Conservation (phyloP, 208 protist species). For the Trypanosoma rangeli region DNA sequence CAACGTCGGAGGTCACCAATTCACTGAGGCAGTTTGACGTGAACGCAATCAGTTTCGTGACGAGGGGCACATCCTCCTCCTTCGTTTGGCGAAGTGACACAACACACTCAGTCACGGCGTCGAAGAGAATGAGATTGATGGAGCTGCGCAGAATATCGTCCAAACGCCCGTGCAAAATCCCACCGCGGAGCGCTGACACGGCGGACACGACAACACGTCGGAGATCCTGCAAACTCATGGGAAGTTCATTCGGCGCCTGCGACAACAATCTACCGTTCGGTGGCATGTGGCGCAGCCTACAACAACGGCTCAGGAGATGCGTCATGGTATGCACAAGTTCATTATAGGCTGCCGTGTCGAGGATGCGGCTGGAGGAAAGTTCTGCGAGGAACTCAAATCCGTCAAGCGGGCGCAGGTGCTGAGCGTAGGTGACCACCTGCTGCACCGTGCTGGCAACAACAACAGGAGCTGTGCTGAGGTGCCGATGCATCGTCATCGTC, state of each 20-base stretch:
- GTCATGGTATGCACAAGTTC: slow-evolving; percentile 67
- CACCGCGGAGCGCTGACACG: slow-evolving; percentile 62
- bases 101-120: slow-evolving; percentile 78
- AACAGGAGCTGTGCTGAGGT: slow-evolving; percentile 62
- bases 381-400: slow-evolving; percentile 75
- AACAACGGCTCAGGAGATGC: slow-evolving; percentile 57
- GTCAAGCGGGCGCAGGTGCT: slow-evolving; percentile 55
- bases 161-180: slow-evolving; percentile 73
- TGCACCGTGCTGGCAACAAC: slow-evolving; percentile 57
- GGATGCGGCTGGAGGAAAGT: slow-evolving; percentile 68
- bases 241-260: slow-evolving; percentile 28
- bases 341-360: slow-evolving; percentile 60
- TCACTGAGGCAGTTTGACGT: slow-evolving; percentile 66
- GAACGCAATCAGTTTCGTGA: slow-evolving; percentile 73
- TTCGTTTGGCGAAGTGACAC: slow-evolving; percentile 58
- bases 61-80: slow-evolving; percentile 45
- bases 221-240: slow-evolving; percentile 35
- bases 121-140: slow-evolving; percentile 88
- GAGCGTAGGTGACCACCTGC: slow-evolving; percentile 55
- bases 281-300: slow-evolving; percentile 79
- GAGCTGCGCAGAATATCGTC: slow-evolving; percentile 80
- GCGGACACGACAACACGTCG: slow-evolving; percentile 62
- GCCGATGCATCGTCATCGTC: slow-evolving; percentile 70
- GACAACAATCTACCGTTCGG: slow-evolving; percentile 70
- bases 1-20: slow-evolving; percentile 60